Conservation (phyloP, 1,284 basidiomycete genomes). For the Mixia osmundae region DNA sequence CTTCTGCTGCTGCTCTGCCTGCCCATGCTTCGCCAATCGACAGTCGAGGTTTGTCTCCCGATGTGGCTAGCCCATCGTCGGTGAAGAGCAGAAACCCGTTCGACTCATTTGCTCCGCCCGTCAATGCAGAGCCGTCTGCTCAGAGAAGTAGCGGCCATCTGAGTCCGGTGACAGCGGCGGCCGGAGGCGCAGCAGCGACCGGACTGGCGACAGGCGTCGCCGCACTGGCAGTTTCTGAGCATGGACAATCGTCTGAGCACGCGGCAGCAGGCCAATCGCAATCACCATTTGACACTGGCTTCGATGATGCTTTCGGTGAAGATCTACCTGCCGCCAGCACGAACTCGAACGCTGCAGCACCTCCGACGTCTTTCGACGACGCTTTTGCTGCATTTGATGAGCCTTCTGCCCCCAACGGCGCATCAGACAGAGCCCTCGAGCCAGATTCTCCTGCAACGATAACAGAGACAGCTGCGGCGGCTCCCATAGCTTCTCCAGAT, state of each 20-base stretch:
- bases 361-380: slow-evolving; percentile 13
- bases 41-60: too few relatives aligned
- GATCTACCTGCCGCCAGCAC: slow-evolving; percentile 3
- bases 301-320: slow-evolving; percentile 17
- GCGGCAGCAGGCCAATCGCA: neutral
- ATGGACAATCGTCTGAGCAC: neutral
- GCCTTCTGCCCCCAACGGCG: neutral
- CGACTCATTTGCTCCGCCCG: slow-evolving; percentile 37
- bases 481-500: neutral
- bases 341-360: neutral
- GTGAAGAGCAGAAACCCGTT: slow-evolving; percentile 81
- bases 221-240: slow-evolving; percentile 22
- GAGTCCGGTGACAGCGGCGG: slow-evolving; percentile 1
- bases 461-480: neutral
- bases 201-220: slow-evolving; percentile 10
- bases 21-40: slow-evolving; percentile 24
- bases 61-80: too few relatives aligned
- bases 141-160: neutral
- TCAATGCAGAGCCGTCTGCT: neutral
- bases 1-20: slow-evolving; percentile 27
- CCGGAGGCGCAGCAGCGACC: slow-evolving; percentile 15
- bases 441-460: neutral
- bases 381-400: slow-evolving; percentile 17
- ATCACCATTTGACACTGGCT: slow-evolving; percentile 13
- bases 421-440: neutral